Conservation (phyloP, 1,284 basidiomycete species). For the Fomitopsis palustris region DNA sequence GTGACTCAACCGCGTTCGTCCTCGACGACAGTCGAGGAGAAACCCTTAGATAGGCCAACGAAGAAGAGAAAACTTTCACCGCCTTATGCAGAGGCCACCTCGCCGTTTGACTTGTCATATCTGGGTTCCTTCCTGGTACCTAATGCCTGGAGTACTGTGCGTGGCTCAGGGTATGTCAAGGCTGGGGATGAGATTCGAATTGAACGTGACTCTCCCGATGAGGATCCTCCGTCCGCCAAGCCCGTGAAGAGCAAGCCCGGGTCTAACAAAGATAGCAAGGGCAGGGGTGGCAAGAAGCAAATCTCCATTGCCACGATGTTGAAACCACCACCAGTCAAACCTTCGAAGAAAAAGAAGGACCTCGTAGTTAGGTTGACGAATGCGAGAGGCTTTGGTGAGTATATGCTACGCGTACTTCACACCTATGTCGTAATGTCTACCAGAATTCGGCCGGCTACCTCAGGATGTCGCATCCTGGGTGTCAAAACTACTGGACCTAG, state of each 20-base stretch:
- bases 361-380: slow-evolving; percentile 70
- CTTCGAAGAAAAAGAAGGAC: slow-evolving; percentile 54
- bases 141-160: slow-evolving; percentile 81
- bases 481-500: slow-evolving; percentile 66
- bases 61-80: slow-evolving; percentile 48
- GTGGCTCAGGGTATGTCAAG: slow-evolving; percentile 66
- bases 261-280: slow-evolving; percentile 28
- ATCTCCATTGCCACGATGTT: slow-evolving; percentile 63
- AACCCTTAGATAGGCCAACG: slow-evolving; percentile 20
- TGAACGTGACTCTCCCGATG: slow-evolving; percentile 48
- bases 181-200: slow-evolving; percentile 58
- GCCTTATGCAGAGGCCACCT: slow-evolving; percentile 7
- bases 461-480: slow-evolving; percentile 69
- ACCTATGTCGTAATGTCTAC: neutral
- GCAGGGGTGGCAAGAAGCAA: slow-evolving; percentile 54
- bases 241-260: slow-evolving; percentile 22
- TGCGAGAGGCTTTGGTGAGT: slow-evolving; percentile 58
- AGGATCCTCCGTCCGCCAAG: slow-evolving; percentile 19
- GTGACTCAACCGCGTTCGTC: slow-evolving; percentile 27
- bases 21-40: neutral
- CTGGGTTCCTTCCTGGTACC: slow-evolving; percentile 68
- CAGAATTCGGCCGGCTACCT: slow-evolving; percentile 73
- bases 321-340: slow-evolving; percentile 48
- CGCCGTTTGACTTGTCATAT: slow-evolving; percentile 35
- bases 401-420: neutral